Conservation (phyloP, 108 stramenopile genomes). For the Cyclotella atomus region DNA sequence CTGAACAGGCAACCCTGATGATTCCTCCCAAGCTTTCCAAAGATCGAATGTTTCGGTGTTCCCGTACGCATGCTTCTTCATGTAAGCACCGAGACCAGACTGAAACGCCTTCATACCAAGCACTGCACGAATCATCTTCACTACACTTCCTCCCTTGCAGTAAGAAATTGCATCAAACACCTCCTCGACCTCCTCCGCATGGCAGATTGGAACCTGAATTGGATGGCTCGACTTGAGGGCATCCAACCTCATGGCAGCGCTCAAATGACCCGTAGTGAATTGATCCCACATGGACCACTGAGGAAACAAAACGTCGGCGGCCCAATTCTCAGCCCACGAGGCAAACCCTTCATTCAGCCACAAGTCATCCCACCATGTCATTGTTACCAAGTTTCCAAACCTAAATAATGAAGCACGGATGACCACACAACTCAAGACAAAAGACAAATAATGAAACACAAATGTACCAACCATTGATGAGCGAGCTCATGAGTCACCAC, state of each 20-base stretch:
- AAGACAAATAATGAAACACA: not conserved
- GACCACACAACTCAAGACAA: not conserved
- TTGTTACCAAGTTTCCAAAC: slow-evolving; percentile 98
- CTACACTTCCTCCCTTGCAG: slow-evolving; percentile 87
- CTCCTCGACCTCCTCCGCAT: slow-evolving; percentile 97
- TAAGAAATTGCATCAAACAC: slow-evolving; percentile 97
- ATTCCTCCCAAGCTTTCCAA: slow-evolving; percentile 95
- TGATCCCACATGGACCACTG: slow-evolving; percentile 92
- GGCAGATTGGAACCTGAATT: slow-evolving; percentile 90
- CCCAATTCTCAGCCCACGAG: slow-evolving; percentile 87
- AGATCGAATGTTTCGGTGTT: slow-evolving; percentile 93
- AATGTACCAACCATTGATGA: slow-evolving; percentile 73
- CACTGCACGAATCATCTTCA: slow-evolving; percentile 93
- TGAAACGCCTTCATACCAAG: slow-evolving; percentile 88
- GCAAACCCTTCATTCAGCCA: slow-evolving; percentile 99
- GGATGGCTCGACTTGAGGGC: slow-evolving; percentile 88
- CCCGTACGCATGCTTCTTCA: slow-evolving; percentile 87
- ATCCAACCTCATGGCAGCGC: slow-evolving; percentile 87
- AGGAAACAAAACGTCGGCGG: slow-evolving; percentile 79
- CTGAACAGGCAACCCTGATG: slow-evolving; percentile 83
- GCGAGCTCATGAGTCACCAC: slow-evolving; percentile 98
- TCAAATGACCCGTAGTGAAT: slow-evolving; percentile 86
- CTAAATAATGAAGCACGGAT: too few relatives aligned
- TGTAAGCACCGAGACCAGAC: slow-evolving; percentile 75
- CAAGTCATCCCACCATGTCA: slow-evolving; percentile 97